These are phyloP conservation scores for Trematosphaeria pertusa DNA, from an alignment of 2,329 filamentous ascomycete genomes.

Conservation along the genomic window DNA sequence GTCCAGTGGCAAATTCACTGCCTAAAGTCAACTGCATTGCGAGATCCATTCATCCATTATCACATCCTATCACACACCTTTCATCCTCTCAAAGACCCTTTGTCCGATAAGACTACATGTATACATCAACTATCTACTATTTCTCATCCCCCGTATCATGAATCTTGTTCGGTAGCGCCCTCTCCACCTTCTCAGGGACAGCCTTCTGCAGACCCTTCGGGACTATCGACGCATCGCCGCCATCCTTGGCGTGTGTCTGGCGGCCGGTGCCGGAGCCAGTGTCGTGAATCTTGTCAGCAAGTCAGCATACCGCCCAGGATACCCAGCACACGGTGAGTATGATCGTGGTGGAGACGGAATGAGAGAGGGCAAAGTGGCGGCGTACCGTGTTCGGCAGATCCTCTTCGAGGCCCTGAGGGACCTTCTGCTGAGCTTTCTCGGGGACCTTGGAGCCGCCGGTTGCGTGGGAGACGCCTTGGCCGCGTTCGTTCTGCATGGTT, in stretches of 20 bases:
- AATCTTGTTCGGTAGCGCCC: constrained; percentile 52
- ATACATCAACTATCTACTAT: constrained; percentile 6
- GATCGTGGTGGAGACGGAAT: no score
- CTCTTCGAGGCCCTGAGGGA: constrained; percentile 48
- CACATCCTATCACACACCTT: no score
- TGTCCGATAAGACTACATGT: no score
- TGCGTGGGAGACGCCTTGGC: constrained; percentile 53
- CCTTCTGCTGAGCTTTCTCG: constrained; percentile 48
- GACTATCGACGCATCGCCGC: constrained; percentile 47
- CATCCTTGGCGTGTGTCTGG: constrained; percentile 50
- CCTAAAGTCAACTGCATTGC: no score
- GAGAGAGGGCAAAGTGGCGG: no score
- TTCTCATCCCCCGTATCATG: constrained; percentile 48
- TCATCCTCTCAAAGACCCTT: no score
- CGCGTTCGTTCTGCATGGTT: constrained; percentile 42
- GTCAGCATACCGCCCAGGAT: constrained; percentile 1
- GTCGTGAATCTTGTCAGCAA: constrained; percentile 44
- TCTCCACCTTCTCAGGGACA: constrained; percentile 54
- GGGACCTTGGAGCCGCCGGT: constrained; percentile 50
- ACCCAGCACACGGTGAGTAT: no score
- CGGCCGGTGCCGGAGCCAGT: constrained; percentile 46
- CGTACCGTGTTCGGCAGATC: constrained; percentile 46
- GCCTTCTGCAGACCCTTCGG: constrained; percentile 54
- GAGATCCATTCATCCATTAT: no score
- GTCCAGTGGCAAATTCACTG: no score